These are phyloP conservation scores for Phytopythium litorale DNA, from an alignment of 352 stramenopile genomes.

Conservation along the genomic window DNA sequence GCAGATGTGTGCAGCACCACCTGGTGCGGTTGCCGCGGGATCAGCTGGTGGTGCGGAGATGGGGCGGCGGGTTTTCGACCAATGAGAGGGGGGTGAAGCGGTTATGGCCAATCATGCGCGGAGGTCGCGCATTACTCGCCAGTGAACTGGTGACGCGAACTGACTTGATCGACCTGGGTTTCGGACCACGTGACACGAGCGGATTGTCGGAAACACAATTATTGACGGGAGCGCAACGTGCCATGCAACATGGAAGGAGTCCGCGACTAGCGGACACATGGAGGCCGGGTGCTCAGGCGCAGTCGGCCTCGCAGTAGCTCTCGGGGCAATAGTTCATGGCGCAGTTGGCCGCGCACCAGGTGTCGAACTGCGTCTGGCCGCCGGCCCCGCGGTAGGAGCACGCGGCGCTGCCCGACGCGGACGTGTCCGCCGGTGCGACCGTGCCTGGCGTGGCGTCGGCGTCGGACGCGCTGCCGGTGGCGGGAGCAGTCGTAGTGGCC, in stretches of 20 bases:
- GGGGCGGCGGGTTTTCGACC: not conserved
- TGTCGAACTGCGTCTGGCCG: slow-evolving; percentile 17
- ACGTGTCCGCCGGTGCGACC: not conserved
- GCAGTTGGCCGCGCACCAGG: slow-evolving; percentile 28
- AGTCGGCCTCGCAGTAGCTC: slow-evolving; percentile 18
- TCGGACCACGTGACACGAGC: not conserved
- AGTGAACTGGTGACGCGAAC: not conserved
- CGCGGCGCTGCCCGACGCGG: not conserved
- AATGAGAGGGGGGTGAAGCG: not conserved
- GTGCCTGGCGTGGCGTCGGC: slow-evolving; percentile 2
- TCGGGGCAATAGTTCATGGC: slow-evolving; percentile 20
- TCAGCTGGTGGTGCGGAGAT: not conserved
- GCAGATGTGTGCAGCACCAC: slow-evolving; percentile 1
- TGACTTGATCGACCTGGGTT: not conserved
- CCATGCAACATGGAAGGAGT: not conserved
- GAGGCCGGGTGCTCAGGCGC: not conserved
- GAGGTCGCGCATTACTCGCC: not conserved
- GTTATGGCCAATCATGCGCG: not conserved
- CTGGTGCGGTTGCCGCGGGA: not conserved
- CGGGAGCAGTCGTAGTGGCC: slow-evolving; percentile 6
- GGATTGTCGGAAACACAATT: not conserved
- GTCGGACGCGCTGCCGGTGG: not conserved
- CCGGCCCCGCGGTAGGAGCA: slow-evolving; percentile 14
- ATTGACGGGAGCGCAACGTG: not conserved
- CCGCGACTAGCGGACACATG: not conserved